Conservation (phyloP, 345 rosid species). For the Turnera subulata region DNA sequence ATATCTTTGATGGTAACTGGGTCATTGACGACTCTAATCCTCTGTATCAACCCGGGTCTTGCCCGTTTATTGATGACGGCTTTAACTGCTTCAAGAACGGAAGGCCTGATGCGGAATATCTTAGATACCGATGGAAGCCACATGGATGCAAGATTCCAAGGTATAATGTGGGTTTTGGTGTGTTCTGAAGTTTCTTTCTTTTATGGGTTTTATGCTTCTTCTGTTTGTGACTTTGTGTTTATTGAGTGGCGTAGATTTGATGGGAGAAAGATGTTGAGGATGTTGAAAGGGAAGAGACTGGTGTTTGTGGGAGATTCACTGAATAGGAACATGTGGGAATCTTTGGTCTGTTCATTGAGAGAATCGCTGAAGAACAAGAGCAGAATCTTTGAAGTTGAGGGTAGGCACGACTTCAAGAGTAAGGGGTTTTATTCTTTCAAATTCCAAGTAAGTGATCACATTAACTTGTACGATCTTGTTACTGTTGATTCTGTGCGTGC, state of each 20-base stretch:
- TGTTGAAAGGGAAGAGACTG: conserved; percentile 54
- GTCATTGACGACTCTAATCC: conserved; percentile 45
- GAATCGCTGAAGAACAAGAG: conserved; percentile 50
- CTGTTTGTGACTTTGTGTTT: neutral
- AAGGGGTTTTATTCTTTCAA: conserved; percentile 50
- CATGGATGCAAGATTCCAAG: conserved; percentile 56
- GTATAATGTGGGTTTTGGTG: conserved; percentile 15
- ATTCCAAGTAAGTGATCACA: conserved; percentile 33
- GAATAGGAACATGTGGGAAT: conserved; percentile 79
- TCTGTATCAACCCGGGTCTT: conserved; percentile 50
- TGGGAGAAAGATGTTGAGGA: conserved; percentile 50
- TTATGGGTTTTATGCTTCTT: neutral
- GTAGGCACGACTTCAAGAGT: conserved; percentile 35
- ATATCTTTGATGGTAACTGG: conserved; percentile 63
- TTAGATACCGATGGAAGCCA: conserved; percentile 48
- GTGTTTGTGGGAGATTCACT: conserved; percentile 71
- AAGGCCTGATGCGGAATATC: conserved; percentile 41
- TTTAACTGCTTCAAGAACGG: conserved; percentile 66
- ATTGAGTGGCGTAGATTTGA: conserved; percentile 39
- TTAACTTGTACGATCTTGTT: too few species aligned
- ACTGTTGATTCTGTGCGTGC: too few species aligned
- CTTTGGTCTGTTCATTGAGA: conserved; percentile 55
- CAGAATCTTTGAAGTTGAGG: conserved; percentile 40
- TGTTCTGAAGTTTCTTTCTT: neutral
- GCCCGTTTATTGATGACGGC: conserved; percentile 51